phyloP scores from a whole-genome alignment of 805 yeast genomes.

The Metschnikowia rubicola region DNA sequence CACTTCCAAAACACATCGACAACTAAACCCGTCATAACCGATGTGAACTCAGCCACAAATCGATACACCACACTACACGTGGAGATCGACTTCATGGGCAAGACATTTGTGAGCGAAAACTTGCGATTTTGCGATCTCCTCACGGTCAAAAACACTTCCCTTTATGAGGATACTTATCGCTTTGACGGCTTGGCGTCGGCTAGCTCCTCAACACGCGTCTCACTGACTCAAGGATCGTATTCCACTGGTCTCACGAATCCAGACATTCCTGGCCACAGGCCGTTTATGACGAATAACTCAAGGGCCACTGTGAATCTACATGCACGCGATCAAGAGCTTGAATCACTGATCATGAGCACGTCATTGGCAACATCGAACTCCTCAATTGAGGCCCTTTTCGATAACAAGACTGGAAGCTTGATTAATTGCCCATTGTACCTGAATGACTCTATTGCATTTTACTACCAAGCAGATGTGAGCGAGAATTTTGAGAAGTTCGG shows the following conservation, averaged over 20 bases:
- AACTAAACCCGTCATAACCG: constrained; percentile 29
- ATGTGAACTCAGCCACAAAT: constrained; percentile 44
- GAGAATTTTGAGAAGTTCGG: constrained; percentile 42
- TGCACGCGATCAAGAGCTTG: too few species aligned
- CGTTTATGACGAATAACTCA: background rate
- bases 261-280: background rate
- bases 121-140: constrained; percentile 42
- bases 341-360: background rate
- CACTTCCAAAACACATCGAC: constrained; percentile 4
- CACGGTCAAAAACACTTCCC: constrained; percentile 35
- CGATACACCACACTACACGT: constrained; percentile 48
- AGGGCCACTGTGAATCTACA: background rate
- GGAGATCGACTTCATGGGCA: constrained; percentile 42
- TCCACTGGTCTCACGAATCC: constrained; percentile 3
- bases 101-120: constrained; percentile 36
- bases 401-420: constrained; percentile 25
- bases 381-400: constrained; percentile 20
- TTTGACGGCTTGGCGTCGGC: constrained; percentile 8
- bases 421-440: constrained; percentile 36
- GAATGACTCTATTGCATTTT: constrained; percentile 35
- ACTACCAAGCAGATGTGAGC: constrained; percentile 38
- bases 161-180: constrained; percentile 26
- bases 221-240: background rate
- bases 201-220: background rate
- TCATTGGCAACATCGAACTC: constrained; percentile 15